phyloP scores from a whole-genome alignment of 805 yeast species.

The Candida stauntonica region DNA sequence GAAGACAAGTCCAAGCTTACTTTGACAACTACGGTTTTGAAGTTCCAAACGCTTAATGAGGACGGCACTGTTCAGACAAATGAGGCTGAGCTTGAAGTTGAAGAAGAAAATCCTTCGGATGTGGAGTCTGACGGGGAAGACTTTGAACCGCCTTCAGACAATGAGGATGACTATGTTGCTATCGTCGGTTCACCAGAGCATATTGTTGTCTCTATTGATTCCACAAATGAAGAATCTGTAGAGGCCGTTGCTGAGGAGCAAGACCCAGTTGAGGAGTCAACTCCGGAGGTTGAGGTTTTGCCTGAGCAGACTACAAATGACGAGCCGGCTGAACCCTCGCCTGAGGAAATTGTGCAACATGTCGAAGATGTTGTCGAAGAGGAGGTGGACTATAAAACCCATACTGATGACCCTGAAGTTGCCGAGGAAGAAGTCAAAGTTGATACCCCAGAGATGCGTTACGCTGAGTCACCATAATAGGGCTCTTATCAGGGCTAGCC shows the following conservation, averaged over 20 bases:
- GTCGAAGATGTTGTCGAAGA: background rate
- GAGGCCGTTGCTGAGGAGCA: constrained; percentile 2
- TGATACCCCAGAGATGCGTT: constrained; percentile 8
- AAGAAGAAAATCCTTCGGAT: constrained; percentile 16
- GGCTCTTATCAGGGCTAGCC: background rate
- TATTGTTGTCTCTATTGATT: background rate
- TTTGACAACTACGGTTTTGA: constrained; percentile 17
- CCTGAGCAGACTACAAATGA: constrained; percentile 2
- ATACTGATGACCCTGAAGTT: background rate
- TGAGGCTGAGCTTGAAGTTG: constrained; percentile 9
- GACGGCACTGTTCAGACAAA: constrained; percentile 19
- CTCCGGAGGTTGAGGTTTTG: constrained; percentile 1
- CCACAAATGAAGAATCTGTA: background rate
- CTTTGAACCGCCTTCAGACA: constrained; percentile 1
- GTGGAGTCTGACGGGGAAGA: constrained; percentile 12
- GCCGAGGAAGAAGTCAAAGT: constrained; percentile 4
- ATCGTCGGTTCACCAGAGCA: background rate
- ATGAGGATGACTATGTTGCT: background rate
- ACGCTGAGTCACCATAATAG: background rate
- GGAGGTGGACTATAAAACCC: background rate
- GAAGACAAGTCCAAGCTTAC: constrained; percentile 1
- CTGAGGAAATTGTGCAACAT: constrained; percentile 5
- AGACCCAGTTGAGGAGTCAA: constrained; percentile 2
- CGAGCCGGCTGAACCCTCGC: constrained; percentile 1
- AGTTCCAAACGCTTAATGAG: constrained; percentile 11